phyloP scores from a whole-genome alignment of 2,329 filamentous ascomycete genomes.

The Endocalyx cinctus region DNA sequence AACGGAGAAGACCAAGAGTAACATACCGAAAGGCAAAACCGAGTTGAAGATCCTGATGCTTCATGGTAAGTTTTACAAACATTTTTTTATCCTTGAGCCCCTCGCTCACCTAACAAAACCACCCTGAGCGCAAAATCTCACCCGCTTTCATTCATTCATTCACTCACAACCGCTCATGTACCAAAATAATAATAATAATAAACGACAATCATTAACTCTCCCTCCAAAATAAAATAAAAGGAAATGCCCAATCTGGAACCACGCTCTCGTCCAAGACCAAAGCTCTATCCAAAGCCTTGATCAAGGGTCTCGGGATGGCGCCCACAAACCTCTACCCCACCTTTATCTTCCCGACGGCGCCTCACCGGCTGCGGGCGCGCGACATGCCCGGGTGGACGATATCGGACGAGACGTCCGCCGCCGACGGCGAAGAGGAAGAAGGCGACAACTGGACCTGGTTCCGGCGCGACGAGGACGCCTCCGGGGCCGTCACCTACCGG shows the following conservation, averaged over 20 bases:
- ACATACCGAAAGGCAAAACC: constrained; percentile 36
- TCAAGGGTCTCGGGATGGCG: constrained; percentile 62
- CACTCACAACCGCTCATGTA: not conserved
- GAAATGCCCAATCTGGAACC: constrained; percentile 85
- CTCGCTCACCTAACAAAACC: not conserved
- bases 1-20: constrained; percentile 21
- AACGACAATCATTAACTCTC: not conserved
- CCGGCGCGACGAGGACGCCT: constrained; percentile 63
- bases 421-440: constrained; percentile 38
- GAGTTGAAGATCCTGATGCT: constrained; percentile 71
- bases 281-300: constrained; percentile 74
- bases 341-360: constrained; percentile 66
- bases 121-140: not conserved
- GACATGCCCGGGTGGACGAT: constrained; percentile 67
- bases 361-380: constrained; percentile 54
- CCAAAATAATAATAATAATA: constrained; percentile 1
- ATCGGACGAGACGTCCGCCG: constrained; percentile 31
- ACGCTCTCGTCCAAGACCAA: constrained; percentile 86
- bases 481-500: constrained; percentile 60
- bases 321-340: constrained; percentile 49
- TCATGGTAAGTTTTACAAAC: constrained; percentile 58
- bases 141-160: not conserved
- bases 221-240: constrained; percentile 31
- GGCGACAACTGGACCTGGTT: constrained; percentile 80
- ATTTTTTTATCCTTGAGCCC: no score